Evolutionary conservation across 2,329 filamentous ascomycete genomes (phyloP), one percentile per base, ranked within the genome.

Genomic region (Uncinocarpus reesii): DNA sequence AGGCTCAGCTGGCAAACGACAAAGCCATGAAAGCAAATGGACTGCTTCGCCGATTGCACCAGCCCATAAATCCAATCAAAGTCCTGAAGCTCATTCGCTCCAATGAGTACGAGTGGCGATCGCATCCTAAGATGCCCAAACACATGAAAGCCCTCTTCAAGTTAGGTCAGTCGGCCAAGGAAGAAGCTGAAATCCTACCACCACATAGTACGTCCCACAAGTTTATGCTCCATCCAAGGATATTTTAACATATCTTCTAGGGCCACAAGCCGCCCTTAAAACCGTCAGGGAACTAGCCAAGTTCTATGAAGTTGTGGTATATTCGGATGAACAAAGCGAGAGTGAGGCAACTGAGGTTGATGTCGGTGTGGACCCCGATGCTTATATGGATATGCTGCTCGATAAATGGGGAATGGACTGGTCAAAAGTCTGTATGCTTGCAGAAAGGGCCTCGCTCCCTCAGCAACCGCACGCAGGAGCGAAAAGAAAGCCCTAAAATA

Each of bases 61-160:
- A 47, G 24, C 44, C 44, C 2, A 47, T 47, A n/a, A 40, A 38
- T 32, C 44, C 21, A 8, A 31, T 47, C 32, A 47, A 29, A 40
- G 34, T 47, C n/a, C 7, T 45, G n/a, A 31, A 35, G 16, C 42
- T 16, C 3, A 23, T 13, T 23, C 18, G 35, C 18, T 5, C 35
- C n/a, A 11, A 37, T 23, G 10, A 10, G 35, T 37, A 7, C 23
- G 35, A 11, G 11, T 47, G 43, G 43, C 6, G 18, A 15, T 38
- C 31, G 1, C 43, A 26, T 38, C 20, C 20, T 1, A 31, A 37
- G 7, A 16, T 47, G n/a, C 44, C 44, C 2, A 40, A 38, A 29
- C 34, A 47, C 24, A 37, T 47, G 35, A 47, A 47, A 21, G 21
- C 2, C 21, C 20, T 47, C 15, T 47, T 37, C 35, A n/a, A 26